Evolutionary conservation across 225 moss, liverwort and hornwort species (phyloP).

Genomic region (Climacium dendroides): DNA sequence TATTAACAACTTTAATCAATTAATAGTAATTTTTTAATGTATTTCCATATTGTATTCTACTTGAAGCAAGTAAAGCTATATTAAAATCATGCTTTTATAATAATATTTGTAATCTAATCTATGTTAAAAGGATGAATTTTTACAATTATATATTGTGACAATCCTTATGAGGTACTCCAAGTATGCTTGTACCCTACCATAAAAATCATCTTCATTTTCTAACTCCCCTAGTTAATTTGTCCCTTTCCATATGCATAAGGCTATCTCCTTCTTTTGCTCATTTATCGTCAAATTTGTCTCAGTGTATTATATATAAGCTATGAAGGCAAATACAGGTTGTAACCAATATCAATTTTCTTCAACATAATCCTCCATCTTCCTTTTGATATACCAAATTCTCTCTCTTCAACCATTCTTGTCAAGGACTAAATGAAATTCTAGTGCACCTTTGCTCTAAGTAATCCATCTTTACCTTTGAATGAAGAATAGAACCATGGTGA

Average conservation of each 20-base stretch:
- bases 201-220: not conserved
- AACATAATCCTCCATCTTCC: not conserved
- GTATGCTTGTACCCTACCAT: no score
- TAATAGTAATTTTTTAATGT: no score
- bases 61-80: no score
- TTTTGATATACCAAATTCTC: not conserved
- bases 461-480: not conserved
- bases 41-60: no score
- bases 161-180: no score
- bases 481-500: accelerated
- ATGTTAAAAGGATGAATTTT: no score
- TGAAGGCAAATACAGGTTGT: not conserved
- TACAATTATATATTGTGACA: no score
- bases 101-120: no score
- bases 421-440: not conserved
- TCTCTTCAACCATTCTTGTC: not conserved
- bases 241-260: not conserved
- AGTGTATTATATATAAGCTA: not conserved
- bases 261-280: not conserved
- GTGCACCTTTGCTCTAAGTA: not conserved
- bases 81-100: no score
- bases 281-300: not conserved
- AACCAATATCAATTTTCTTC: not conserved
- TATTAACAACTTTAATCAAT: no score
- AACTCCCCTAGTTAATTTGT: not conserved